These are phyloP conservation scores for Guyanaporus albipodus DNA, from an alignment of 768 basidiomycete species.

Conservation along the genomic window DNA sequence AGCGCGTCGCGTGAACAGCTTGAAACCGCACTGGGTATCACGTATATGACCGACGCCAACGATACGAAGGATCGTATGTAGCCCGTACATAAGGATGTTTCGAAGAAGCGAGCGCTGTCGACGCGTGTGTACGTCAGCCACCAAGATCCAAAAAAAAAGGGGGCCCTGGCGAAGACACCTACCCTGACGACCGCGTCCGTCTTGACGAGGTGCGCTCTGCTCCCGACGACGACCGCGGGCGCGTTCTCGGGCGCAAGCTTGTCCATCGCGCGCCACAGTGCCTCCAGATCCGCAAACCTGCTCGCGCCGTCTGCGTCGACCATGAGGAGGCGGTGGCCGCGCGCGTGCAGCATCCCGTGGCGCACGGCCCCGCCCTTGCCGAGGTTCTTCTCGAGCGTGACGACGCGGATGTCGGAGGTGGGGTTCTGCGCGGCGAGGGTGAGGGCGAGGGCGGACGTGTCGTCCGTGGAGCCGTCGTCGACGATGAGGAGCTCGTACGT, in stretches of 20 bases:
- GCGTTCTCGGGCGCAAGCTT: conserved; percentile 43
- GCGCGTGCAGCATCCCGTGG: conserved; percentile 83
- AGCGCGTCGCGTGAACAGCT: conserved; percentile 82
- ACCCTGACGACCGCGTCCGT: conserved; percentile 95
- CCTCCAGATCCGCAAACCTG: conserved; percentile 76
- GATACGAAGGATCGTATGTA: conserved; percentile 84
- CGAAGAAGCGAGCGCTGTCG: conserved; percentile 79
- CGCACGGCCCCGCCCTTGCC: conserved; percentile 94
- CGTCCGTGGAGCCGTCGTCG: conserved; percentile 86
- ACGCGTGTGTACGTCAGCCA: not conserved
- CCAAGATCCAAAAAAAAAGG: not conserved
- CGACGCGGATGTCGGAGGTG: conserved; percentile 65
- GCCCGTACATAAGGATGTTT: conserved; percentile 90
- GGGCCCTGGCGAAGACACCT: not conserved
- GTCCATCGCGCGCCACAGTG: conserved; percentile 77
- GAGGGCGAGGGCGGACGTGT: conserved; percentile 63
- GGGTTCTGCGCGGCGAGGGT: conserved; percentile 55
- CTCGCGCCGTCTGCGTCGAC: conserved; percentile 96
- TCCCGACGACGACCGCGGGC: conserved; percentile 75
- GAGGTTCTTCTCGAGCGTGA: conserved; percentile 73
- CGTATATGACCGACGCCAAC: conserved; percentile 88
- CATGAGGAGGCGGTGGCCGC: conserved; percentile 79
- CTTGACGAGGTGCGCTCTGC: conserved; percentile 87
- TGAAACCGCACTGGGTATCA: conserved; percentile 98
- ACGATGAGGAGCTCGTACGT: conserved; percentile 82